phyloP scores from a whole-genome alignment of 805 yeast genomes.

The Barnettozyma californica region DNA sequence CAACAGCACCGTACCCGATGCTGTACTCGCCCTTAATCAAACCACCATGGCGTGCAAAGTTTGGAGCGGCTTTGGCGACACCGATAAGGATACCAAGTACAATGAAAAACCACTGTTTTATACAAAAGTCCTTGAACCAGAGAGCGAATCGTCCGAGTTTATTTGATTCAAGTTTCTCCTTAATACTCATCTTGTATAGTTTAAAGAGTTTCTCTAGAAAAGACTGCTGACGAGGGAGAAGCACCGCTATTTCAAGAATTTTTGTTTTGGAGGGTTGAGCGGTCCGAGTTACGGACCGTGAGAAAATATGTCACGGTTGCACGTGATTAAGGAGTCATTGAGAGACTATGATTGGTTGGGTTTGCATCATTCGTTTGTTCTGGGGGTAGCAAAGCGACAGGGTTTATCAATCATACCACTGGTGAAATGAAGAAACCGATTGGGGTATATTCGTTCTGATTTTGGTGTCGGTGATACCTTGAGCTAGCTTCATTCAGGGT shows the following conservation, averaged over 20 bases:
- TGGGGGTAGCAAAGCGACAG: too few species aligned
- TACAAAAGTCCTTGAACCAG: conserved; percentile 16
- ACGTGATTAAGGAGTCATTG: neutral
- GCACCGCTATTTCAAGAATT: neutral
- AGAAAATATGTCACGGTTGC: neutral
- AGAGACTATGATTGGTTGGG: neutral
- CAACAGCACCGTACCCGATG: conserved; percentile 83
- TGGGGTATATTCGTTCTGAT: too few species aligned
- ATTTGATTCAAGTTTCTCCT: neutral
- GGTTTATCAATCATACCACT: neutral
- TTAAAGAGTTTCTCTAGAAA: neutral
- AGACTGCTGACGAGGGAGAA: neutral
- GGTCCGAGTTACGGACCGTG: neutral
- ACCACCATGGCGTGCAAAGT: conserved; percentile 82
- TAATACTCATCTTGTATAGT: neutral
- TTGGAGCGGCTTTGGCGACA: conserved; percentile 72
- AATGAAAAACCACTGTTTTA: conserved; percentile 70
- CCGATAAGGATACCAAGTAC: conserved; percentile 68
- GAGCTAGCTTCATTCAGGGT: too few species aligned
- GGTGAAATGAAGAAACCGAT: too few species aligned
- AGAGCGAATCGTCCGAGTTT: conserved; percentile 5
- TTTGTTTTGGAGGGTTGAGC: neutral
- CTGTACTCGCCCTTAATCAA: conserved; percentile 67
- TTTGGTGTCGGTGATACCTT: too few species aligned
- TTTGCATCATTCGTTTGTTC: too few species aligned